Base-by-base conservation (phyloP, 148 eudicot species). In the Arbutus unedo region DNA sequence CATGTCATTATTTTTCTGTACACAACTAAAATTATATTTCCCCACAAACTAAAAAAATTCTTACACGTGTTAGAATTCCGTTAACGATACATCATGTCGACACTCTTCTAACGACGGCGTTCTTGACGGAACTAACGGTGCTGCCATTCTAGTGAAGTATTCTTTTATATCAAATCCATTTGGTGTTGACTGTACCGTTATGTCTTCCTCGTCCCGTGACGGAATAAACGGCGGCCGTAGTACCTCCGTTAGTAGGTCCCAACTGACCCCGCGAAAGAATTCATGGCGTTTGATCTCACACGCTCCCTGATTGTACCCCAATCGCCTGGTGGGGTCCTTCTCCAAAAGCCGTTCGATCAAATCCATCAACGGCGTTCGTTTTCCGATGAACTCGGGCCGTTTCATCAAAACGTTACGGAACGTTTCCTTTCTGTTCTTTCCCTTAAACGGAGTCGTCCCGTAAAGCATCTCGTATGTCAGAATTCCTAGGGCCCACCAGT, bases 401-500 rank as follows among this genome's bases (percentile, higher is more conserved):
- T 84, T 85, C 80, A 82, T 67, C 25, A 95, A 8, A 38, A 95
- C 86, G 47, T 86, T 93, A 45, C 84, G 81, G 54, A 88, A 95
- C 74, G 98, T 95, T 44, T 93, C 98, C 64, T 91, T 93, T 54
- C 93, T 81, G 43, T 91, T 90, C 73, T 78, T 88, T 74, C 98
- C 98, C 0, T 89, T 89, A 83, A 93, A 95, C 80, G 98, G 98
- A 48, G 98, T 92, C 64, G 70, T 87, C 1, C 98, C 98, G 80
- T 95, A 92, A 43, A 92, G 31, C 98, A 95, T 93, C 82, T 95
- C 98, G 89, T 90, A 95, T 18, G 91, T 86, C 0, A 95, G 60
- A 0, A 95, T 83, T 13, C 98, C 98, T 2, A 95, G 59, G 13
- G 96, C 95, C 98, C 98, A 95, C 98, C 98, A 95, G 47, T 95